These are phyloP conservation scores for Lentinula detonsa DNA, from an alignment of 768 basidiomycete genomes.

Conservation along the genomic window DNA sequence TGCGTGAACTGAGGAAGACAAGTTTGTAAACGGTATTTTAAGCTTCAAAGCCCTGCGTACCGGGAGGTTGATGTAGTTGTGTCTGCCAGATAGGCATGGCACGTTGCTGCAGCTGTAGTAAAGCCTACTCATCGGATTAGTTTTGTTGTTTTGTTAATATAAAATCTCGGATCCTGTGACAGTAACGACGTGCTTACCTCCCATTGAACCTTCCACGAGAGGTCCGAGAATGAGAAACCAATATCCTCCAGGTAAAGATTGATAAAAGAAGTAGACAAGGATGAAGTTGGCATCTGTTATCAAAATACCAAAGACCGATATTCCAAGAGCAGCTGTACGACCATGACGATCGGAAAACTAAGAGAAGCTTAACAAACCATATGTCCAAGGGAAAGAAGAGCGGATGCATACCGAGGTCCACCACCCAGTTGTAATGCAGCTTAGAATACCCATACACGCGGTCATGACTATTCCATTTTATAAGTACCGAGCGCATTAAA, in stretches of 20 bases:
- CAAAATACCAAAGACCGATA: constrained; percentile 57
- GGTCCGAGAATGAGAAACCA: constrained; percentile 70
- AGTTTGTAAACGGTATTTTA: background rate
- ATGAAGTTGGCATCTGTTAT: constrained; percentile 63
- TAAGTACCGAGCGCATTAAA: background rate
- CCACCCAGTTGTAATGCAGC: constrained; percentile 76
- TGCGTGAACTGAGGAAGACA: constrained; percentile 41
- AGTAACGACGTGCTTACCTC: constrained; percentile 42
- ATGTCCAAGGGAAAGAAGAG: background rate
- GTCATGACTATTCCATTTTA: constrained; percentile 42
- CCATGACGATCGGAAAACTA: constrained; percentile 78
- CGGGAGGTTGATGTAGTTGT: constrained; percentile 48
- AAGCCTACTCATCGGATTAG: constrained; percentile 7
- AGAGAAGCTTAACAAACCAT: background rate
- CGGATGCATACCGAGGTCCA: constrained; percentile 68
- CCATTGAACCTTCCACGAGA: constrained; percentile 61
- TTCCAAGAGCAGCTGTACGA: constrained; percentile 55
- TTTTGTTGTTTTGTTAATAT: background rate
- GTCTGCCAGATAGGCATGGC: constrained; percentile 60
- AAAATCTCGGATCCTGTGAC: background rate
- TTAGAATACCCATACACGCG: constrained; percentile 62
- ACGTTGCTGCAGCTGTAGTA: background rate
- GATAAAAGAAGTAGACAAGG: constrained; percentile 51
- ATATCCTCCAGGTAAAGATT: constrained; percentile 71
- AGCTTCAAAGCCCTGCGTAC: constrained; percentile 23